phyloP scores from a whole-genome alignment of 805 yeast species.

The Nakazawaea ishiwadae region DNA sequence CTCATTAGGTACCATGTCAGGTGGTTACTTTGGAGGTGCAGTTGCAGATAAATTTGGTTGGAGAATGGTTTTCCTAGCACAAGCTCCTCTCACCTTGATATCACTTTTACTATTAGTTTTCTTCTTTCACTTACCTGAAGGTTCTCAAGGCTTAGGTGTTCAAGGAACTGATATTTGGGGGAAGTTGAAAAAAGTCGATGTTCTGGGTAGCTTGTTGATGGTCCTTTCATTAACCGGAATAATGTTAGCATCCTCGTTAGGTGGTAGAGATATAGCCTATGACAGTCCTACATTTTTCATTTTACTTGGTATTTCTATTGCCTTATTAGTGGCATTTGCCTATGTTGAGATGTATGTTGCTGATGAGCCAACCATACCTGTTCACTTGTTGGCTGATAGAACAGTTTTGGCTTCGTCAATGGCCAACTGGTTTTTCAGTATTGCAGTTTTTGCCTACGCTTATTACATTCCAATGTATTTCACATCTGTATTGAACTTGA shows the following conservation, averaged over 20 bases:
- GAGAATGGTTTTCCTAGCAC: conserved; percentile 59
- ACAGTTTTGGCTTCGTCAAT: conserved; percentile 62
- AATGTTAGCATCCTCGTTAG: conserved; percentile 48
- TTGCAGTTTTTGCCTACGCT: conserved; percentile 41
- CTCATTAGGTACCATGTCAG: conserved; percentile 74
- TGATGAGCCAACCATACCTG: conserved; percentile 59
- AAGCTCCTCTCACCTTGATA: conserved; percentile 48
- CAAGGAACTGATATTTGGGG: conserved; percentile 33
- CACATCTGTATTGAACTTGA: conserved; percentile 47
- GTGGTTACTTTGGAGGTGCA: conserved; percentile 63
- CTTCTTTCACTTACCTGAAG: conserved; percentile 40
- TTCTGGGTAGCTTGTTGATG: conserved; percentile 43
- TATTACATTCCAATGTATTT: conserved; percentile 62
- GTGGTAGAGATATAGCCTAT: conserved; percentile 43
- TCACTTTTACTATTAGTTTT: conserved; percentile 33
- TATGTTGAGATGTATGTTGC: conserved; percentile 38
- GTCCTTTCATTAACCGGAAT: conserved; percentile 39
- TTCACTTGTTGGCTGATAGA: conserved; percentile 41
- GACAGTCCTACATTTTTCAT: conserved; percentile 29
- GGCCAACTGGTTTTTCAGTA: conserved; percentile 55
- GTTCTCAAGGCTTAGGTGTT: conserved; percentile 12
- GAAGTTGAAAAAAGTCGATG: conserved; percentile 53
- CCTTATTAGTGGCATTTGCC: conserved; percentile 36
- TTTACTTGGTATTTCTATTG: conserved; percentile 26
- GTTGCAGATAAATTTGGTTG: conserved; percentile 54